Percentiles rank a stretch among this genome's conserved stretches.
Evolutionary conservation across 495 filamentous ascomycete species (phyloP).

Genomic region (Penicillium malachiteum): DNA sequence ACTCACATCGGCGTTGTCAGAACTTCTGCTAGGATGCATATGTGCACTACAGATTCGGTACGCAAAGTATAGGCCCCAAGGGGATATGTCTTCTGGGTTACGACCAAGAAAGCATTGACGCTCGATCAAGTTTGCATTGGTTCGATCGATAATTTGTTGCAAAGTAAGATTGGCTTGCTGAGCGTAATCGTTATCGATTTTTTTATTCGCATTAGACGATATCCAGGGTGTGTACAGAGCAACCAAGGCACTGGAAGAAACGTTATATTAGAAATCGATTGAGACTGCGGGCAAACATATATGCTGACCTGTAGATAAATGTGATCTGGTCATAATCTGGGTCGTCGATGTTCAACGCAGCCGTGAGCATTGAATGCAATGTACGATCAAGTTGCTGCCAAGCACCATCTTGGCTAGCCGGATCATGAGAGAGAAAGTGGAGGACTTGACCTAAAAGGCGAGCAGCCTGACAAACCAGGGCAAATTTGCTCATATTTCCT

Average conservation of each 20-base stretch:
- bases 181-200: constrained; percentile 13
- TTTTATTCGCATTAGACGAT: not conserved
- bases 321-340: constrained; percentile 23
- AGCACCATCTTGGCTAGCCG: constrained; percentile 8
- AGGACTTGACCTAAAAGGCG: constrained; percentile 41
- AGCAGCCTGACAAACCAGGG: constrained; percentile 43
- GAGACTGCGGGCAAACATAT: not conserved
- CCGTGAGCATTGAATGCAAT: constrained; percentile 30
- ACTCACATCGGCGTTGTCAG: not conserved
- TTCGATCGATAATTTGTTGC: constrained; percentile 20
- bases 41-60: not conserved
- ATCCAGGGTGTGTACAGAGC: constrained; percentile 26
- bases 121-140: constrained; percentile 18
- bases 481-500: constrained; percentile 31
- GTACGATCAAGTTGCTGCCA: constrained; percentile 33
- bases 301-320: constrained; percentile 22
- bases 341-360: constrained; percentile 25
- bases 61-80: constrained; percentile 19
- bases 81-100: constrained; percentile 25
- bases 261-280: not conserved
- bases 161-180: constrained; percentile 16
- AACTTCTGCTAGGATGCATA: not conserved
- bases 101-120: constrained; percentile 25
- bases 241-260: constrained; percentile 18
- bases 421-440: constrained; percentile 21